Conservation (phyloP, 1,284 basidiomycete species). For the Schizopora paradoxa region DNA sequence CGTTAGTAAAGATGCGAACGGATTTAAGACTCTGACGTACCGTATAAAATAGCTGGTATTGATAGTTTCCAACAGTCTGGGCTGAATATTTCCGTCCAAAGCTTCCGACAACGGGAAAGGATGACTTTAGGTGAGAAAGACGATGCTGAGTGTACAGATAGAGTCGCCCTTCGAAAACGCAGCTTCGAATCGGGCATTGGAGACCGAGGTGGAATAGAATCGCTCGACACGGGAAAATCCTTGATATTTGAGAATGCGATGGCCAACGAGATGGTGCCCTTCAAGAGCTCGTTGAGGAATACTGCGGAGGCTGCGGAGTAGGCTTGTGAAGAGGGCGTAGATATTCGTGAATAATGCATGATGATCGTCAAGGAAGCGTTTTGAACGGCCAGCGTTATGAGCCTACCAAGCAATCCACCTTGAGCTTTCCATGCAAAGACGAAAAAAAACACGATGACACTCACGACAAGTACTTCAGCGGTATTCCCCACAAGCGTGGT, state of each 20-base stretch:
- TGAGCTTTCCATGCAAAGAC: slow-evolving; percentile 2
- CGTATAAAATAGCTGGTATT: slow-evolving; percentile 91
- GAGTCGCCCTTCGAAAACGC: slow-evolving; percentile 16
- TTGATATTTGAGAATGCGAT: slow-evolving; percentile 54
- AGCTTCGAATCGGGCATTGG: slow-evolving; percentile 33
- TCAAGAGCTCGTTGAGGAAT: slow-evolving; percentile 89
- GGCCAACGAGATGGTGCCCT: slow-evolving; percentile 83
- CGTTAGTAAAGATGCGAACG: slow-evolving; percentile 10
- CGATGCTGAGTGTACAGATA: slow-evolving; percentile 6
- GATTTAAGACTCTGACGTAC: slow-evolving; percentile 17
- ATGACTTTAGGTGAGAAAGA: slow-evolving; percentile 26
- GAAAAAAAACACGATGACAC: slow-evolving; percentile 25
- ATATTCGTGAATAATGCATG: slow-evolving; percentile 93
- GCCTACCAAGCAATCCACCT: slow-evolving; percentile 39
- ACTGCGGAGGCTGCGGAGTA: slow-evolving; percentile 95
- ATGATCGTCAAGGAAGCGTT: slow-evolving; percentile 94
- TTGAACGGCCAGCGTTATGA: slow-evolving; percentile 92
- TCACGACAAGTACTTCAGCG: slow-evolving; percentile 60
- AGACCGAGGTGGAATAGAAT: slow-evolving; percentile 30
- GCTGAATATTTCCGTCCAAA: slow-evolving; percentile 58
- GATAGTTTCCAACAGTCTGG: slow-evolving; percentile 94
- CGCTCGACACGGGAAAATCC: slow-evolving; percentile 30
- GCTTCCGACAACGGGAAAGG: slow-evolving; percentile 50
- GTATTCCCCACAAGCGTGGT: slow-evolving; percentile 44
- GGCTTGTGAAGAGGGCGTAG: slow-evolving; percentile 63